Base-by-base conservation (phyloP, 148 eudicot genomes). In the Silene conica region DNA sequence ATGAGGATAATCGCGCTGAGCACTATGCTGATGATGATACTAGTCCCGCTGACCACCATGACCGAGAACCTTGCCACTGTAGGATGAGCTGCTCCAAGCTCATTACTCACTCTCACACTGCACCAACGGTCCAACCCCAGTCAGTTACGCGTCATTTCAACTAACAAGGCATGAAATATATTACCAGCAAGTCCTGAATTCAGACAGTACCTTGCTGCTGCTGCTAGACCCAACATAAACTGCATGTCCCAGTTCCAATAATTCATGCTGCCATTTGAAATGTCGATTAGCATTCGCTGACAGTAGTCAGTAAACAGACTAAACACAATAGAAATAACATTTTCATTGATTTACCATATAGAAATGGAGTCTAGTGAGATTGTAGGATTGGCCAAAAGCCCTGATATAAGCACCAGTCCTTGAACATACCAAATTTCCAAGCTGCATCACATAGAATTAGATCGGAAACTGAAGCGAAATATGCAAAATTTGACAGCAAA, bases 351-450 rank as follows among this genome's bases (percentile, higher is more conserved):
- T 72, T 85, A 87, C 90, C 90, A 83, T 62, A 85, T 82, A 73
- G 91, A 87, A 74, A 87, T 85, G 1, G 88, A 83, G 77, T 85
- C 88, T 8, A 87, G 80, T 69, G 88, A 60, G 56, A 87, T 74
- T 43, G 88, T 87, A 22, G 88, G 85, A 75, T 85, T 58, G 15
- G 87, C n/a, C 28, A 87, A 81, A 45, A 87, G 83, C 67, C 91
- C 91, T 74, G 87, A 87, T 71, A 87, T 83, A 20, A 87, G 87
- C 68, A 87, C 91, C 48, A 87, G 77, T 64, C 91, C 91, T 78
- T 87, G 88, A 55, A 60, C 80, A 73, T 87, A 87, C 87, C 88
- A 87, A 61, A 87, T 80, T 70, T 87, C 91, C 81, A 87, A 80
- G 76, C 87, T 87, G 78, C 79, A 84, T 67, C 6, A 16, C 62